Evolutionary conservation across 345 rosid species (phyloP), one percentile per base, ranked within the genome.

Genomic region (Anacardium occidentale): DNA sequence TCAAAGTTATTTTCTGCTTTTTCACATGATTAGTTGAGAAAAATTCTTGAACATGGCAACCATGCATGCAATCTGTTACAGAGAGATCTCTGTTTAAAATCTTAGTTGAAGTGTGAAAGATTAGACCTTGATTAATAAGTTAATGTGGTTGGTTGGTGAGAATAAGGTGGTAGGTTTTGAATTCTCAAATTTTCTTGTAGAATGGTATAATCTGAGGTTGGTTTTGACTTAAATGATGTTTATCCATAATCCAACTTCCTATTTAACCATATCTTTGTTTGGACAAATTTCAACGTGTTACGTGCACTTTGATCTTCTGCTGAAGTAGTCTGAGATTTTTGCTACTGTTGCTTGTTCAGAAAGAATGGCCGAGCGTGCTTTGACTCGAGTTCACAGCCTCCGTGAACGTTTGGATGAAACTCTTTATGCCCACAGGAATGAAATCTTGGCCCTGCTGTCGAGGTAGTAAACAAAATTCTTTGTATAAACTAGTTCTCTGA

Each of bases 381-480:
- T 91, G 72, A 89, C 94, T 57, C 91, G 91, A 45, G 84, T 78
- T 32, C 89, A 85, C 71, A 88, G 93, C 79, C 84, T 89, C 51
- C 85, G 94, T 51, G 92, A 88, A 75, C 98, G 92, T 68, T 74
- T 93, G 78, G 91, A 87, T 42, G 88, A 84, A 37, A 89, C 97
- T n/a, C 92, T 93, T 9, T 61, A 77, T 62, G 75, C 85, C 72
- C 82, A 88, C 61, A 86, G 92, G 67, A 84, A 93, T 55, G 92
- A 88, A 62, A 83, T 91, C 44, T 79, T 88, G 76, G 84, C 95
- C 59, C 85, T 93, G 51, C 86, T 93, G 37, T 74, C 98, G 20
- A 85, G 97, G 96, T 91, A 74, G 45, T 17, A 1, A 72, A 44
- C n/a, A 74, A 74, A 24, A 40, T 57, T 59, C 68, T 50, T 21